Conservation (phyloP, 2,329 filamentous ascomycete species). For the Alternaria consortialis region DNA sequence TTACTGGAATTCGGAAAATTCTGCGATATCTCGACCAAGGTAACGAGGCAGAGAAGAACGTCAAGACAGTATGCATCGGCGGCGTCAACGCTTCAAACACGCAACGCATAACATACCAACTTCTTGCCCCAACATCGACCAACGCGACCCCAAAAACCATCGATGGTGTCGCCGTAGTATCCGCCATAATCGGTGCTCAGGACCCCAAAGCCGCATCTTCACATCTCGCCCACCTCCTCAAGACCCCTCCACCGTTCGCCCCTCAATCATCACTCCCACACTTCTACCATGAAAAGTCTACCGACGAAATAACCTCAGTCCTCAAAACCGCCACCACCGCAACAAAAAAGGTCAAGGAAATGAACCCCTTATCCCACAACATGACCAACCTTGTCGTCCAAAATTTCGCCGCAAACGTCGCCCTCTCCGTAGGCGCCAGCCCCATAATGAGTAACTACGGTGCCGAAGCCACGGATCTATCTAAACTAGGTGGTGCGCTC, state of each 20-base stretch:
- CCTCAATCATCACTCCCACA: conserved; percentile 26
- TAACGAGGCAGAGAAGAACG: conserved; percentile 39
- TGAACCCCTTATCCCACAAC: conserved; percentile 84
- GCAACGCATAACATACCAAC: conserved; percentile 77
- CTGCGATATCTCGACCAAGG: conserved; percentile 65
- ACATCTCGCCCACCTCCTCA: conserved; percentile 67
- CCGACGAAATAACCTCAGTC: conserved; percentile 25
- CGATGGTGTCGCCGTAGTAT: conserved; percentile 87
- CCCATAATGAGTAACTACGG: conserved; percentile 95
- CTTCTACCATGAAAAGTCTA: conserved; percentile 30
- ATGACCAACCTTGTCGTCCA: conserved; percentile 98
- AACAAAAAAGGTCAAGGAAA: conserved; percentile 68
- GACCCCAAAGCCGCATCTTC: conserved; percentile 72
- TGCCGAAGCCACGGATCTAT: conserved; percentile 82
- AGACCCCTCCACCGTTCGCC: conserved; percentile 36
- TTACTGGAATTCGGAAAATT: conserved; percentile 73
- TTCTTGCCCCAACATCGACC: conserved; percentile 52
- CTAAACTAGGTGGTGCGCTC: conserved; percentile 76
- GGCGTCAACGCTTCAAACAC: conserved; percentile 83
- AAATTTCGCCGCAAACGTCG: conserved; percentile 92
- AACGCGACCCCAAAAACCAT: conserved; percentile 63
- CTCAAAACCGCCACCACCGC: conserved; percentile 48
- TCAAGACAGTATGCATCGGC: conserved; percentile 79
- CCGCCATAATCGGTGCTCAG: conserved; percentile 79
- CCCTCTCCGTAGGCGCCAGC: conserved; percentile 81